Percentiles rank a stretch among this genome's conserved stretches.
Evolutionary conservation across 176 grass and related monocot genomes (phyloP).

Genomic region (Carex cristatella): DNA sequence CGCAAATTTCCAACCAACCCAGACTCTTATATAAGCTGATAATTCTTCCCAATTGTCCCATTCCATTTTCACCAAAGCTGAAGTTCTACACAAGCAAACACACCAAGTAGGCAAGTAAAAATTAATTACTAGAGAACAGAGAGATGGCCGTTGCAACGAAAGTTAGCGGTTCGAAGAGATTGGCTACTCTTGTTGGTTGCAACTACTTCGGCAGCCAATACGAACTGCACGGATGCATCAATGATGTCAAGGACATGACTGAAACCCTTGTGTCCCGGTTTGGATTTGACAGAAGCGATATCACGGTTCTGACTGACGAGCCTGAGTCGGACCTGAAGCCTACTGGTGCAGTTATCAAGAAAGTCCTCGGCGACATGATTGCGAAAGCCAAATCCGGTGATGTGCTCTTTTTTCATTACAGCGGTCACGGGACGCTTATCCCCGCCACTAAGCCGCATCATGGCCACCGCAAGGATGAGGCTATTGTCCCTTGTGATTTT

Average conservation of each 20-base stretch:
- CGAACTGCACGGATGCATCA: constrained; percentile 79
- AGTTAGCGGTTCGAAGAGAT: constrained; percentile 19
- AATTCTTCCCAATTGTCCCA: background rate
- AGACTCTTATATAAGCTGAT: background rate
- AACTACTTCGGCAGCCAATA: constrained; percentile 56
- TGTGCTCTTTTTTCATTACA: constrained; percentile 90
- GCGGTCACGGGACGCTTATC: constrained; percentile 71
- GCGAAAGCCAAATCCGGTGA: constrained; percentile 40
- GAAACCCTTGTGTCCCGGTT: constrained; percentile 39
- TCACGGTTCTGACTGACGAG: constrained; percentile 47
- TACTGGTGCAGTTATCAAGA: constrained; percentile 57
- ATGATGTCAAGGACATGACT: constrained; percentile 68
- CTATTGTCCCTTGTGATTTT: constrained; percentile 89
- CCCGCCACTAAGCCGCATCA: constrained; percentile 28
- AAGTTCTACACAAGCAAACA: background rate
- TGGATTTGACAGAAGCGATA: constrained; percentile 40
- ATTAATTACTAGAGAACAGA: background rate
- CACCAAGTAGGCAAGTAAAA: background rate
- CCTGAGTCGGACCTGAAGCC: constrained; percentile 24
- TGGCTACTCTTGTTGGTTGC: constrained; percentile 75
- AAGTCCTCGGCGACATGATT: constrained; percentile 54
- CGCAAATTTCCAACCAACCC: background rate
- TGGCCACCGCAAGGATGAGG: constrained; percentile 37
- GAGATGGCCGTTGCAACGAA: background rate
- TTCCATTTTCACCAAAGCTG: background rate